These are phyloP conservation scores for Apiospora koreana DNA, from an alignment of 2,329 filamentous ascomycete species.

Conservation along the genomic window DNA sequence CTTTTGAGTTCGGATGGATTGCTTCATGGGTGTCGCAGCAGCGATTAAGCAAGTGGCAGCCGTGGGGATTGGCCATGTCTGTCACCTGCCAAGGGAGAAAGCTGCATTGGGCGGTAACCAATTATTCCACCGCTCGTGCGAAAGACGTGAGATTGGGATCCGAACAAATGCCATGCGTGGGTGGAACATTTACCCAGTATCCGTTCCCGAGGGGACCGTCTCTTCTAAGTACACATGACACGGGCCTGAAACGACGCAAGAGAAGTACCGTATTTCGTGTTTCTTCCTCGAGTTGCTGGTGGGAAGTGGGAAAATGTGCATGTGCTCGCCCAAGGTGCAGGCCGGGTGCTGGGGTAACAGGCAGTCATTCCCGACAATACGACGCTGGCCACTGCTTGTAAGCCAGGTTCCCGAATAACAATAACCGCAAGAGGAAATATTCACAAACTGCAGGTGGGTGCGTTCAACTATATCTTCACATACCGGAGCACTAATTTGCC, in stretches of 20 bases:
- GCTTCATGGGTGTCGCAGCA: neutral
- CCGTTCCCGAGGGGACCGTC: neutral
- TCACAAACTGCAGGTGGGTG: neutral
- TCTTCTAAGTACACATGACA: neutral
- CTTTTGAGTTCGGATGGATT: neutral
- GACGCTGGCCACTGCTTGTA: neutral
- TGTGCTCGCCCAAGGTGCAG: neutral
- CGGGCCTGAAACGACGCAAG: neutral
- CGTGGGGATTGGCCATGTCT: neutral
- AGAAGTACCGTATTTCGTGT: neutral
- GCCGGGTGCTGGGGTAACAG: neutral
- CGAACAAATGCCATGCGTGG: neutral
- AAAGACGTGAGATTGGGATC: neutral
- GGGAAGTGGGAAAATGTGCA: neutral
- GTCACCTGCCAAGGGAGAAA: neutral
- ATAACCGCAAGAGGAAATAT: neutral
- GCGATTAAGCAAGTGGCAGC: neutral
- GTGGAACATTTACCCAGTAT: neutral
- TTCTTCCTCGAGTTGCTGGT: neutral
- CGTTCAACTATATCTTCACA: neutral
- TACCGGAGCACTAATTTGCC: neutral
- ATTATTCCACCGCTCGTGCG: neutral
- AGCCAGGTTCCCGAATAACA: neutral
- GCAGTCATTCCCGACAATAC: neutral
- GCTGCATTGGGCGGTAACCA: neutral